These are phyloP conservation scores for Nannochloris sp. DNA, from an alignment of 139 green algal species.

Conservation along the genomic window DNA sequence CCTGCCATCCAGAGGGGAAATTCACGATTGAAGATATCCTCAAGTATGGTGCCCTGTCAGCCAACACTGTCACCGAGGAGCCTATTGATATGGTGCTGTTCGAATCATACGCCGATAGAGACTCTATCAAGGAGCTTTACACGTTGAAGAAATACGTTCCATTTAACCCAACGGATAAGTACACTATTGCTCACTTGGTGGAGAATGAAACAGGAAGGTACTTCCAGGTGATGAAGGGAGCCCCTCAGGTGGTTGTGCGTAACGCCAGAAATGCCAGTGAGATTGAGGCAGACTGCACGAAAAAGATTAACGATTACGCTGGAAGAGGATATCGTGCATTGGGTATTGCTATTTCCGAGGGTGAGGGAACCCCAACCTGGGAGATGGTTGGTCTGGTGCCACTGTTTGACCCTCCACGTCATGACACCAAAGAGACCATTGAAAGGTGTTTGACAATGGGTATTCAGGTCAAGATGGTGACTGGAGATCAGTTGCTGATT, in stretches of 20 bases:
- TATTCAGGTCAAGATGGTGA: constrained; percentile 83
- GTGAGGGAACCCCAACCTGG: constrained; percentile 34
- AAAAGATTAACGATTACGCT: constrained; percentile 72
- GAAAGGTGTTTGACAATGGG: constrained; percentile 50
- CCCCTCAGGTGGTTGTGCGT: constrained; percentile 51
- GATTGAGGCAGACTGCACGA: constrained; percentile 41
- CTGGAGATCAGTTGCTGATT: constrained; percentile 77
- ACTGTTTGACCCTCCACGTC: constrained; percentile 72
- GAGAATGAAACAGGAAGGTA: constrained; percentile 34
- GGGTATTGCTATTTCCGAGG: constrained; percentile 53
- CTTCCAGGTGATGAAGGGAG: constrained; percentile 72
- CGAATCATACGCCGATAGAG: constrained; percentile 44
- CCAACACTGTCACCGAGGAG: constrained; percentile 65
- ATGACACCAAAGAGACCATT: constrained; percentile 77
- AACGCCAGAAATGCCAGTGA: constrained; percentile 41
- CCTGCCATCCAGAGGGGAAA: constrained; percentile 19
- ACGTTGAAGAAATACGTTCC: constrained; percentile 58
- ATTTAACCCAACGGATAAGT: constrained; percentile 84
- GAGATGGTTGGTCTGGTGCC: constrained; percentile 61
- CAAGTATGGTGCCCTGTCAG: constrained; percentile 51
- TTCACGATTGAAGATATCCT: constrained; percentile 37
- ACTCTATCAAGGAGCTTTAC: constrained; percentile 32
- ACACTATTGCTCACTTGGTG: constrained; percentile 51
- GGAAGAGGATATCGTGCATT: constrained; percentile 64
- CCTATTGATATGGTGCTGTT: constrained; percentile 72